Evolutionary conservation across 352 stramenopile species (phyloP).

Genomic region (Pythium grandisporangium): DNA sequence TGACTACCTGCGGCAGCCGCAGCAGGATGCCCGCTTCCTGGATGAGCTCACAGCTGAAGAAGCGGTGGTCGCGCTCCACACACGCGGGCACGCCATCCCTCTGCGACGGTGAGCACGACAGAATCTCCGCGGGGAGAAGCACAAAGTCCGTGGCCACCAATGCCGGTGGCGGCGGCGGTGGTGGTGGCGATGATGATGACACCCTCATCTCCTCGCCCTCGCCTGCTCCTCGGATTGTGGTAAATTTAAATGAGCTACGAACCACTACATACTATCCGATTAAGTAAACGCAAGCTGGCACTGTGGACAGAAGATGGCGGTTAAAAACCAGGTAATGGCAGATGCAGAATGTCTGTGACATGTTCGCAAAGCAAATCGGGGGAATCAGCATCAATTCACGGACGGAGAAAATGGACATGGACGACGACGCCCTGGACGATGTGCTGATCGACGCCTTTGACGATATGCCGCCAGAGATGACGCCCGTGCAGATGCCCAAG

Average conservation of each 20-base stretch:
- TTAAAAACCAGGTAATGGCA: too few relatives aligned
- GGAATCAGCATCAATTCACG: too few relatives aligned
- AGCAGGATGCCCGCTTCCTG: slow-evolving; percentile 85
- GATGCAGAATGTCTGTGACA: too few relatives aligned
- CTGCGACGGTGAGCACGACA: slow-evolving; percentile 37
- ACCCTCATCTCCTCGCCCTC: too few relatives aligned
- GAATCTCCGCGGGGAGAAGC: slow-evolving; percentile 30
- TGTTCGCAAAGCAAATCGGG: too few relatives aligned
- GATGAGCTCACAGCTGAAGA: slow-evolving; percentile 87
- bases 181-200: too few relatives aligned
- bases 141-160: slow-evolving; percentile 18
- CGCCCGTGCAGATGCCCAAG: background rate
- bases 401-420: slow-evolving; percentile 3
- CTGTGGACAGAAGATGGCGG: too few relatives aligned
- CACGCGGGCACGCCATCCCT: slow-evolving; percentile 22
- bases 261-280: too few relatives aligned
- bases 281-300: too few relatives aligned
- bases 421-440: slow-evolving; percentile 21
- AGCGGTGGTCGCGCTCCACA: slow-evolving; percentile 52
- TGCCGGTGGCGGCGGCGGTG: too few relatives aligned
- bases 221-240: too few relatives aligned
- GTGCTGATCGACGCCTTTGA: slow-evolving; percentile 69
- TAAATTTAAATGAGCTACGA: too few relatives aligned
- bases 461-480: background rate
- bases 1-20: slow-evolving; percentile 82